Base-by-base conservation (phyloP, 768 basidiomycete species). In the Pisolithus microcarpus region DNA sequence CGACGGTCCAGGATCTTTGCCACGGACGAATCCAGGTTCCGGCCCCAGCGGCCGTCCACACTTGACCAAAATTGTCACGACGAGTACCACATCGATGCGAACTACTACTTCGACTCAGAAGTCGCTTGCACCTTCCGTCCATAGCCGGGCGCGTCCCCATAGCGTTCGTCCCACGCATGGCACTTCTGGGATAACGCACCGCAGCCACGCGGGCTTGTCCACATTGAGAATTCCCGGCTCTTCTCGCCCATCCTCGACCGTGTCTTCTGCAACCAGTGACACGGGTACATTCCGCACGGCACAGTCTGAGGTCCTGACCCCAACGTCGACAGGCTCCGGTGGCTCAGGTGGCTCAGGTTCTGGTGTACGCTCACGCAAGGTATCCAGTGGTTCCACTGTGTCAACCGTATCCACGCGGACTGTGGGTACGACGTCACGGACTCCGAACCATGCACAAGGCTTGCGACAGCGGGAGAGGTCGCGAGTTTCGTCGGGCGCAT, bases 211-310 rank as follows among this genome's bases (percentile, higher is more conserved):
- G 26, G 63, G 64, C 7, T 40, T 60, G 13, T 63, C 65, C 16
- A 67, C 53, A 10, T 58, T 67, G 5, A 65, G 65, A 1, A 67
- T 69, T 42, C 67, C 65, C 15, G 52, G 68, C 2, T 19, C 61
- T 5, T 50, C 56, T 1, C 66, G 66, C 19, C 68, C 66, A 6
- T 55, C 19, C 18, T 63, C 68, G 4, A 57, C 46, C n/a, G 46
- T 66, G 15, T 65, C 67, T 10, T 66, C 65, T 0, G 65, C 68
- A 11, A 60, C 46, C 7, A 69, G 65, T 2, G 67, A 66, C 2
- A 49, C 56, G 1, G 50, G 53, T 7, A 68, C 67, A 0, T 67
- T 68, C 54, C 63, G 61, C 21, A 67, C 67, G 1, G 65, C 67
- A 26, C 56, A 24, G 6, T 66, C 65, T 24, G 67, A 66, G 24